These are phyloP conservation scores for Imleria badia DNA, from an alignment of 768 basidiomycete genomes.

Conservation along the genomic window DNA sequence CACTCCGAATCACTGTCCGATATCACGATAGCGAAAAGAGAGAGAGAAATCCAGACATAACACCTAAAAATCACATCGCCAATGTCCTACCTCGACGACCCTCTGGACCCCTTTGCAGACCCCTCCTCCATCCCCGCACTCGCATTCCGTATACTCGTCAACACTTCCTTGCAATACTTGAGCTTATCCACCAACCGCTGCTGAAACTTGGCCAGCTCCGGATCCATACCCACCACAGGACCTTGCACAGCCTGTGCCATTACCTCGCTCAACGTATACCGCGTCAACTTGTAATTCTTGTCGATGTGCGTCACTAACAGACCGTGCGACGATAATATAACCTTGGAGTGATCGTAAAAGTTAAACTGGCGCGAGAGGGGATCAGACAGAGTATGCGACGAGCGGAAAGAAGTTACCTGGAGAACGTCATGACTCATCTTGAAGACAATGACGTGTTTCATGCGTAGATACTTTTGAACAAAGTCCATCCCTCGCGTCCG, in stretches of 20 bases:
- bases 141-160: constrained; percentile 65
- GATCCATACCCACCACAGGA: constrained; percentile 36
- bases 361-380: constrained; percentile 72
- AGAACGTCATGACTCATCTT: constrained; percentile 92
- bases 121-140: constrained; percentile 39
- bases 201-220: constrained; percentile 59
- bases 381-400: not conserved
- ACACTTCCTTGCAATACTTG: constrained; percentile 84
- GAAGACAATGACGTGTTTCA: constrained; percentile 98
- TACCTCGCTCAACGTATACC: constrained; percentile 69
- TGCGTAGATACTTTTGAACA: constrained; percentile 91
- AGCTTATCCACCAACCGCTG: constrained; percentile 66
- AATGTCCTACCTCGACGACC: constrained; percentile 18
- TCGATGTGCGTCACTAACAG: constrained; percentile 86
- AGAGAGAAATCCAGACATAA: not conserved
- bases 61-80: too few relatives aligned
- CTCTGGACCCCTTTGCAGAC: constrained; percentile 21
- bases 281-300: constrained; percentile 78
- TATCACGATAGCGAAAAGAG: not conserved
- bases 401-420: constrained; percentile 57
- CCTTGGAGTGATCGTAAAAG: constrained; percentile 96
- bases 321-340: constrained; percentile 83
- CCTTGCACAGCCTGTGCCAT: constrained; percentile 52
- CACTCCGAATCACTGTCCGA: not conserved
- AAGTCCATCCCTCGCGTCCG: constrained; percentile 88